These are phyloP conservation scores for Aspergillus egyptiacus DNA, from an alignment of 495 filamentous ascomycete species.

Conservation along the genomic window DNA sequence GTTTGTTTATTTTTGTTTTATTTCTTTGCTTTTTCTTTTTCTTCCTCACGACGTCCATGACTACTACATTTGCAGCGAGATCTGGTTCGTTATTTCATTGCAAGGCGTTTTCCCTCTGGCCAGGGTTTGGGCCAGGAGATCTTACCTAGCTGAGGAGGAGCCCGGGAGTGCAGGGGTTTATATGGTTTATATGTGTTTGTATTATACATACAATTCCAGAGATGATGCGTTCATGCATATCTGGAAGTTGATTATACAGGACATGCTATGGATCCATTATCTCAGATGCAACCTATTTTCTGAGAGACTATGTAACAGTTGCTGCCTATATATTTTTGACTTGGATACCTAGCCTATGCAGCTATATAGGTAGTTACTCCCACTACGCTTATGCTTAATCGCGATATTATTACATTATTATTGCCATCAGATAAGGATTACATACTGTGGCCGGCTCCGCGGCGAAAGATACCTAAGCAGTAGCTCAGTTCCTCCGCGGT, in stretches of 20 bases:
- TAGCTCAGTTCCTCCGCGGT: constrained; percentile 15
- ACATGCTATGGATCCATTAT: too few species aligned
- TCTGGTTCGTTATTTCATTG: constrained; percentile 16
- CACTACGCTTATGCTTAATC: not conserved
- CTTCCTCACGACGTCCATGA: constrained; percentile 41
- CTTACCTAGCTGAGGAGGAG: not conserved
- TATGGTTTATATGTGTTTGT: not conserved
- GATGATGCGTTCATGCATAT: too few species aligned
- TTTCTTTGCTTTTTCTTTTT: too few species aligned
- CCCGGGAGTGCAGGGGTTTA: constrained; percentile 1
- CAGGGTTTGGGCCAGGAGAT: constrained; percentile 2
- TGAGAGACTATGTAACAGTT: not conserved
- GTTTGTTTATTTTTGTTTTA: constrained; percentile 26
- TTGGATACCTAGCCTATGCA: too few species aligned
- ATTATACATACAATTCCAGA: too few species aligned
- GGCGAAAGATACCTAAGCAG: constrained; percentile 3
- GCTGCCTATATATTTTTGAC: too few species aligned
- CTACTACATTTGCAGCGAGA: constrained; percentile 14
- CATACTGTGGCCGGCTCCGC: constrained; percentile 4
- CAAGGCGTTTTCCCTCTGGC: constrained; percentile 9
- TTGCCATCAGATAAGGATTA: constrained; percentile 12
- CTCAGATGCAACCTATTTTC: too few species aligned
- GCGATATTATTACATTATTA: not conserved
- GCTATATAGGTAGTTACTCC: not conserved
- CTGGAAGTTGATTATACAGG: too few species aligned